Evolutionary conservation across 1,284 basidiomycete species (phyloP).

Genomic region (Xerocomus alliaceus): DNA sequence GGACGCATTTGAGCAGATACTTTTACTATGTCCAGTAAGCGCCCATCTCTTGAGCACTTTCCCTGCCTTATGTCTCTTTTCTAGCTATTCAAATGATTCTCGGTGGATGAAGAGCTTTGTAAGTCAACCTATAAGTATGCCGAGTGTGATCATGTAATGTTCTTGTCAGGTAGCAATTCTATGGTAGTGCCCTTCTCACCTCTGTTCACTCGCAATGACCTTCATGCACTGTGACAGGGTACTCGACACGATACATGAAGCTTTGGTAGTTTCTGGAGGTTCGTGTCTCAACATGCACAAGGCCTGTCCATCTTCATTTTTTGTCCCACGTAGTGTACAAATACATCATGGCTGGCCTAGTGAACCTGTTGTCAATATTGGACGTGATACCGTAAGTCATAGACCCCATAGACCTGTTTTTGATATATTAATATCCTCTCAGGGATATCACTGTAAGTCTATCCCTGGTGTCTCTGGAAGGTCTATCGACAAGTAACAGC

Average conservation of each 20-base stretch:
- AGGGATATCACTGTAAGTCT: neutral
- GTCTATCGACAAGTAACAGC: neutral
- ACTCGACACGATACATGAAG: neutral
- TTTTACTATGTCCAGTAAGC: conserved; percentile 11
- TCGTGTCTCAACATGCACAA: neutral
- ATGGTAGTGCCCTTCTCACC: neutral
- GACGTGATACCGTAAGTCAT: neutral
- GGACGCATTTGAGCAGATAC: conserved; percentile 17
- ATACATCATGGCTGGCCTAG: neutral
- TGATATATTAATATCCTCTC: neutral
- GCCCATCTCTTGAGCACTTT: neutral
- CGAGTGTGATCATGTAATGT: neutral
- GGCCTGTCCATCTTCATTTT: neutral
- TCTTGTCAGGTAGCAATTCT: neutral
- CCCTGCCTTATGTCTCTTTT: too few relatives aligned
- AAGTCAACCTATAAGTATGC: too few relatives aligned
- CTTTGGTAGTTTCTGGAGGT: neutral
- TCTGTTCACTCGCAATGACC: neutral
- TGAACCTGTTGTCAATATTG: neutral
- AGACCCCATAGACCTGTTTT: neutral
- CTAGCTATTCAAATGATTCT: neutral
- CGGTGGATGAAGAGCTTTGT: neutral
- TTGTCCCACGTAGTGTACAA: neutral
- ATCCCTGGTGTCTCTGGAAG: neutral
- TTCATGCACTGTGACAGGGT: neutral